phyloP scores from a whole-genome alignment of 2,329 filamentous ascomycete species.

The Aspergillus thermomutatus region DNA sequence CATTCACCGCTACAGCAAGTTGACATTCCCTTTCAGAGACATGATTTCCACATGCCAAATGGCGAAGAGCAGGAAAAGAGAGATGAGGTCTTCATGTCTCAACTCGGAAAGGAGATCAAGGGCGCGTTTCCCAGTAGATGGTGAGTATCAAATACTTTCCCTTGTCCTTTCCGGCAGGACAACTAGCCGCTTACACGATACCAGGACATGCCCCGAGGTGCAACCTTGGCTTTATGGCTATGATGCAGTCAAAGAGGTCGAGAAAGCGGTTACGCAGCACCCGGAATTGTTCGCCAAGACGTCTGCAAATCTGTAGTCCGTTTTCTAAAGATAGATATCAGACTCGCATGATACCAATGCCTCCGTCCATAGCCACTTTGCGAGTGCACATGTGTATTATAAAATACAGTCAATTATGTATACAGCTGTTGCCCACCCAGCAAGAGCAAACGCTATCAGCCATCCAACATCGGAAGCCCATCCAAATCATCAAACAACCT shows the following conservation, averaged over 20 bases:
- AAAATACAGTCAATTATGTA: no score
- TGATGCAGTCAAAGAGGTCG: constrained; percentile 56
- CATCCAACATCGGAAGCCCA: constrained; percentile 26
- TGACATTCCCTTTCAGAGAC: constrained; percentile 35
- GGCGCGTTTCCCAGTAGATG: constrained; percentile 62
- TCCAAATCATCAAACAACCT: constrained; percentile 34
- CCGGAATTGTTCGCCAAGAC: constrained; percentile 17
- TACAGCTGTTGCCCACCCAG: no score
- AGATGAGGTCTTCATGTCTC: constrained; percentile 56
- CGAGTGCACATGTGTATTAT: no score
- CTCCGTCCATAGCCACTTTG: no score
- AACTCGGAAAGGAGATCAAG: constrained; percentile 51
- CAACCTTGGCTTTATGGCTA: constrained; percentile 66
- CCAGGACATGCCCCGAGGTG: constrained; percentile 56
- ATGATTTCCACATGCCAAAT: constrained; percentile 52
- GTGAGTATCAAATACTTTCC: constrained; percentile 23
- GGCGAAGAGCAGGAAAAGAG: constrained; percentile 57
- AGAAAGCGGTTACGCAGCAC: constrained; percentile 33
- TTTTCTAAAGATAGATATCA: background rate
- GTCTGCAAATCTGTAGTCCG: constrained; percentile 3
- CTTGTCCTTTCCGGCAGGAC: no score
- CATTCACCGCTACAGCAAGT: background rate
- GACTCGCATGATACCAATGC: background rate
- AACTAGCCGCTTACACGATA: background rate
- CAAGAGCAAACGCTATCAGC: no score